Base-by-base conservation (phyloP, 2,329 filamentous ascomycete genomes). In the Claviceps humidiphila region DNA sequence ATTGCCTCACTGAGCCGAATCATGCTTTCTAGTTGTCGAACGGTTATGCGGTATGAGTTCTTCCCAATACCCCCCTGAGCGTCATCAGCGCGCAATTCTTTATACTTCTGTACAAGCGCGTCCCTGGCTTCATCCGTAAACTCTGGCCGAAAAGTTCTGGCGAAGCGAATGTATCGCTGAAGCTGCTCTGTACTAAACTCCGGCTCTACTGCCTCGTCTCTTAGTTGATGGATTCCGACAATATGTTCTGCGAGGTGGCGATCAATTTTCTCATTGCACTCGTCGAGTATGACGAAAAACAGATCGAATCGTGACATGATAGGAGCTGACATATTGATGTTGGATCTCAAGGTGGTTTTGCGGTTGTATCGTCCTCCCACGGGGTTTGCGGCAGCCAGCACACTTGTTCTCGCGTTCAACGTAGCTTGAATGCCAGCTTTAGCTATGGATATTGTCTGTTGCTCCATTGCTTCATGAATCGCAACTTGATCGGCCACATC, bases 381-480 rank as follows among this genome's bases (percentile, higher is more conserved):
- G 0, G 93, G 93, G 68, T 98, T 98, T 34, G 93, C 93, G 6
- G 93, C 93, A 0, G 93, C 93, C 16, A 98, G 83, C 61, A 98
- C 97, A 47, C 86, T 93, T 0, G 93, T 96, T 52, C 93, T 82
- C 2, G 93, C 93, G 64, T 98, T 98, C 46, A 98, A 79, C 0
- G 93, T 98, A 4, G 93, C 94, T 67, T 98, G 93, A 54, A 98
- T 98, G 62, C 93, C 93, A 5, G 93, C 93, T 71, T 98, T 98
- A 55, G 93, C 91, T 62, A 98, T 98, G 8, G 89, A 96, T 58
- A 98, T 98, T 5, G 93, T 98, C 71, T 98, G 93, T 74, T 98
- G 93, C 79, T 98, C 93, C 93, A 98, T 98, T 54, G 93, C 93
- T 81, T 98, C 93, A 78, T 98, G 93, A 63, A 98, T 98, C 58